phyloP scores from a whole-genome alignment of 805 yeast species.

The Blastobotrys mokoenaii region DNA sequence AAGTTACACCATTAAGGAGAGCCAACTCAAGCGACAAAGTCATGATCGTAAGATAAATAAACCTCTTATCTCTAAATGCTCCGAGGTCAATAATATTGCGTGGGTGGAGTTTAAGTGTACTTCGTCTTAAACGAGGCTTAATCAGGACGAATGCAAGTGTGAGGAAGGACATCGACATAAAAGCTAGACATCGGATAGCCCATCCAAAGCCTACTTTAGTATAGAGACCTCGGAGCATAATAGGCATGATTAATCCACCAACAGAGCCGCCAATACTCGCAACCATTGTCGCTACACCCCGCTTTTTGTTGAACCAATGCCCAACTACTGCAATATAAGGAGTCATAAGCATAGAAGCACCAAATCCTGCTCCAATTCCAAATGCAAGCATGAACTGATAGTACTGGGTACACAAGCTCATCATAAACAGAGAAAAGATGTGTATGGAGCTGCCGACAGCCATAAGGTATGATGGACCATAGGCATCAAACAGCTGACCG shows the following conservation, averaged over 20 bases:
- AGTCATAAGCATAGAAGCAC: conserved; percentile 51
- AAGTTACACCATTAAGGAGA: conserved; percentile 40
- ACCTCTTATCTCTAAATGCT: conserved; percentile 37
- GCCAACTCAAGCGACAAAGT: conserved; percentile 41
- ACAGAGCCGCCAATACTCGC: conserved; percentile 49
- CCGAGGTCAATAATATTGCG: conserved; percentile 30
- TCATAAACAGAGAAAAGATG: conserved; percentile 46
- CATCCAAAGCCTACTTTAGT: conserved; percentile 46
- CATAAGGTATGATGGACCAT: conserved; percentile 41
- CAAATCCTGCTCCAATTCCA: conserved; percentile 48
- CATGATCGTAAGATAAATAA: conserved; percentile 35
- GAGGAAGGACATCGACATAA: conserved; percentile 37
- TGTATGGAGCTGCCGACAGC: conserved; percentile 37
- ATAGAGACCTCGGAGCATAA: conserved; percentile 41
- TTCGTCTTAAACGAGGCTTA: conserved; percentile 33
- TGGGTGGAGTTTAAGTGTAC: conserved; percentile 21
- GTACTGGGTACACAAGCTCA: conserved; percentile 43
- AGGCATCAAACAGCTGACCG: conserved; percentile 56
- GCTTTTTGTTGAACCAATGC: conserved; percentile 54
- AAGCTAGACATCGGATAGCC: conserved; percentile 50
- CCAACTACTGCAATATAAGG: conserved; percentile 55
- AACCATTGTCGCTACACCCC: conserved; percentile 50
- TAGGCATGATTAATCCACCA: conserved; percentile 50
- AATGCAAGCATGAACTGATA: conserved; percentile 58
- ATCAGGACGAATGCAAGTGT: conserved; percentile 30